Conservation (phyloP, 2,329 filamentous ascomycete species). For the Thielaviopsis musarum region DNA sequence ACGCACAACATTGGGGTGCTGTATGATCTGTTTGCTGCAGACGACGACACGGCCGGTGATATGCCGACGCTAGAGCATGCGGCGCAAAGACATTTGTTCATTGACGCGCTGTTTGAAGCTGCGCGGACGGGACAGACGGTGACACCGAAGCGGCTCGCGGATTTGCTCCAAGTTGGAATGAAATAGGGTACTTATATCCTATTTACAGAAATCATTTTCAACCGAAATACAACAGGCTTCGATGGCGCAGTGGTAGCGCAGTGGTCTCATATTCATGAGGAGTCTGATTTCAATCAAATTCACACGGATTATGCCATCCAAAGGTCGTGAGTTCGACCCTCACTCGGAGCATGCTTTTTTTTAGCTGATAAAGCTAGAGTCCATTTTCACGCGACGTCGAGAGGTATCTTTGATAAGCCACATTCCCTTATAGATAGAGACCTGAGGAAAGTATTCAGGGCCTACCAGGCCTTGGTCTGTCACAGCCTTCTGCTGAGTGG, state of each 20-base stretch:
- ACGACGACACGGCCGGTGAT: neutral
- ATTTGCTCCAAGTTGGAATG: too few relatives aligned
- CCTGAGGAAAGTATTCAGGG: too few relatives aligned
- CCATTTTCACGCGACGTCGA: too few relatives aligned
- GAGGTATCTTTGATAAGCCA: too few relatives aligned
- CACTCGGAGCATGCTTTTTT: slow-evolving; percentile 11
- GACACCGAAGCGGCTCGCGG: too few relatives aligned
- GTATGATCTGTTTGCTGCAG: neutral
- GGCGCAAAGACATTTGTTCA: neutral
- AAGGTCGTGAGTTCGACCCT: slow-evolving; percentile 14
- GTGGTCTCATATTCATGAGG: slow-evolving; percentile 12
- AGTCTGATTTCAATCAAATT: slow-evolving; percentile 4
- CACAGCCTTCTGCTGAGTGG: too few relatives aligned
- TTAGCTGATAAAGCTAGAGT: too few relatives aligned
- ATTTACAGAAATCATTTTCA: too few relatives aligned
- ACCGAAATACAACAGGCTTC: slow-evolving; percentile 6
- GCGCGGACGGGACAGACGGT: neutral
- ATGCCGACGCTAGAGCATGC: neutral
- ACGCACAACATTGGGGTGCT: neutral
- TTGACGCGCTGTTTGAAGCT: neutral
- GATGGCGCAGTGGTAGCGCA: slow-evolving; percentile 12
- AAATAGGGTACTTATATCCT: too few relatives aligned
- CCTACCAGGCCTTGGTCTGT: too few relatives aligned
- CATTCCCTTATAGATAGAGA: too few relatives aligned
- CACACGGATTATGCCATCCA: slow-evolving; percentile 8